Evolutionary conservation across 2,329 filamentous ascomycete genomes (phyloP), one percentile per base, ranked within the genome.

Genomic region (Helminthosporium solani): DNA sequence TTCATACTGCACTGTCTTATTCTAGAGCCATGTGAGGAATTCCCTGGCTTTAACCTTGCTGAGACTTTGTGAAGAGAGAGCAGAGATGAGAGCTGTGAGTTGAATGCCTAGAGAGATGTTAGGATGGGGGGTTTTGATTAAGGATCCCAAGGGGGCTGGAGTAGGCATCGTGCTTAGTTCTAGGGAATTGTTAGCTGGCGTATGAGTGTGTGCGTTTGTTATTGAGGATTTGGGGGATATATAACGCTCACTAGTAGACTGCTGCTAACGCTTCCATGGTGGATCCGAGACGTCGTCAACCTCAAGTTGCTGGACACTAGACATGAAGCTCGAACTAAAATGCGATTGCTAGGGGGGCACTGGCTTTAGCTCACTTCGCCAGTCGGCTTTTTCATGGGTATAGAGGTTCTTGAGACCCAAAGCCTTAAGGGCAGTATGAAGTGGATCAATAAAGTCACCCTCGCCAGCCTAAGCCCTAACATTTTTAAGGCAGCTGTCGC

Each of bases 81-180:
- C 33, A 43, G 42, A 49, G 35, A 52, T 42, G 33, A 49, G 46
- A 42, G 46, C 49, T 25, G 11, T 31, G 36, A 38, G 31, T 37
- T 48, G 7, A 44, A 48, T 46, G 23, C 48, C 48, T 31, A 48
- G 34, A 40, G 36, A 33, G 45, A 51, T 35, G 30, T 51, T 34
- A 9, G 45, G 40, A 41, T 20, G 31, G 18, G 45, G 48, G 20
- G 44, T 40, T 44, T 48, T 51, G 21, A 48, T 39, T 18, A n/a
- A 38, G 27, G 45, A 45, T 25, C 6, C 33, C 20, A 3, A 9
- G 44, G 18, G 31, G 37, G 42, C 7, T 36, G 23, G 37, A 30
- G 83, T n/a, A 41, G 37, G 37, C 37, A 41, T 35, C 3, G 30
- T 46, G 37, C 37, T 41, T 19, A 19, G 41, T 20, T 46, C 20